These are phyloP conservation scores for Anisodus tanguticus DNA, from an alignment of 257 asterid genomes.

Conservation along the genomic window DNA sequence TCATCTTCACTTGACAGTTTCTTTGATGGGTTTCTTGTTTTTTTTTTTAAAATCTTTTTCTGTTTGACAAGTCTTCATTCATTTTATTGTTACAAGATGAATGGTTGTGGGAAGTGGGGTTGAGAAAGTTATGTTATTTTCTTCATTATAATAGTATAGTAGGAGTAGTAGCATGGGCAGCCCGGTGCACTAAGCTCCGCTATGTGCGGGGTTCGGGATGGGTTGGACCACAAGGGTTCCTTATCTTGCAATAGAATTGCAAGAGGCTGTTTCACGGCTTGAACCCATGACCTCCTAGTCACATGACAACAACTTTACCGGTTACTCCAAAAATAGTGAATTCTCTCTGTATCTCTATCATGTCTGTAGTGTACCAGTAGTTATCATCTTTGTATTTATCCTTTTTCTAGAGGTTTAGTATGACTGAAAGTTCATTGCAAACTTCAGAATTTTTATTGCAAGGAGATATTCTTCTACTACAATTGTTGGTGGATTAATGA, in stretches of 20 bases:
- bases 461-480: conserved; percentile 35
- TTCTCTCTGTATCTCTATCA: conserved; percentile 30
- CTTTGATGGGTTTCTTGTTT: conserved; percentile 16
- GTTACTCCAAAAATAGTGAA: conserved; percentile 24
- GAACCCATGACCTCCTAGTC: too few relatives aligned
- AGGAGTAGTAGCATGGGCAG: neutral
- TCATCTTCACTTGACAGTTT: conserved; percentile 6
- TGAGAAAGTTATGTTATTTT: conserved; percentile 26
- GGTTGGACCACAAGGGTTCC: too few relatives aligned
- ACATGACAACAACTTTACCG: too few relatives aligned
- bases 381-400: conserved; percentile 14
- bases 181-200: too few relatives aligned
- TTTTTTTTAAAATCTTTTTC: neutral
- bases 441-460: conserved; percentile 1
- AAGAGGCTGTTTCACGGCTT: too few relatives aligned
- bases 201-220: too few relatives aligned
- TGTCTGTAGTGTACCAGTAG: neutral
- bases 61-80: conserved; percentile 31
- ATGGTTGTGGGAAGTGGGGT: conserved; percentile 8
- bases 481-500: conserved; percentile 3
- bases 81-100: conserved; percentile 25
- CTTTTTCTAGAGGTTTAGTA: conserved; percentile 12
- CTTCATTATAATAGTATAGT: conserved; percentile 27
- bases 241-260: too few relatives aligned
- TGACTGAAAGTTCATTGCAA: neutral